Percentiles rank a stretch among this genome's conserved stretches.
Conservation (phyloP, 768 basidiomycete genomes). For the Psilocybe sp. region DNA sequence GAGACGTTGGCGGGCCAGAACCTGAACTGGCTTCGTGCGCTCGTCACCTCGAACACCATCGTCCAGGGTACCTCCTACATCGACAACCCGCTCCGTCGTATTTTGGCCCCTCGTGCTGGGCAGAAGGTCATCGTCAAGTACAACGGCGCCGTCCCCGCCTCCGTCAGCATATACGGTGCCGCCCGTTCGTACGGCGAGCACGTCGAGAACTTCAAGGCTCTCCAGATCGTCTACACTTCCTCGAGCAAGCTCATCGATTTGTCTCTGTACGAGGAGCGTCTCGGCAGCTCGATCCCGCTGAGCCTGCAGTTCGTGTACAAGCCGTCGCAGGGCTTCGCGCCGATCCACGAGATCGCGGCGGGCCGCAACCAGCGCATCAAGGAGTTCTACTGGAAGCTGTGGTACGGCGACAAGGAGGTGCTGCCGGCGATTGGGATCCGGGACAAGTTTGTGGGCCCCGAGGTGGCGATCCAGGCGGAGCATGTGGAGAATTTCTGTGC, state of each 20-base stretch:
- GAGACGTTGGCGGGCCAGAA: slow-evolving; percentile 79
- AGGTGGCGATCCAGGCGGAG: slow-evolving; percentile 73
- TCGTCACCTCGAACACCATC: slow-evolving; percentile 76
- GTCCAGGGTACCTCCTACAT: slow-evolving; percentile 86
- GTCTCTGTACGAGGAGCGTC: slow-evolving; percentile 82
- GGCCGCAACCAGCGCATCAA: slow-evolving; percentile 90
- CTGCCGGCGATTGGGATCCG: slow-evolving; percentile 79
- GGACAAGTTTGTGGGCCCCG: slow-evolving; percentile 83
- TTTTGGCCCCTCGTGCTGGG: slow-evolving; percentile 76
- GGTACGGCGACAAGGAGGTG: slow-evolving; percentile 86
- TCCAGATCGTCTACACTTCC: slow-evolving; percentile 64
- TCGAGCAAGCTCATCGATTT: slow-evolving; percentile 60
- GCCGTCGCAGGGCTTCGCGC: slow-evolving; percentile 84
- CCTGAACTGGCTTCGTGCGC: slow-evolving; percentile 83
- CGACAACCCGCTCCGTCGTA: slow-evolving; percentile 84
- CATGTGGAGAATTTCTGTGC: slow-evolving; percentile 88
- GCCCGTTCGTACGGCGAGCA: slow-evolving; percentile 80
- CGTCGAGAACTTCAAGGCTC: slow-evolving; percentile 74
- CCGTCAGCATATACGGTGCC: slow-evolving; percentile 69
- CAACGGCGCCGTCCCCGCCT: slow-evolving; percentile 44
- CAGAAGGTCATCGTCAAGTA: slow-evolving; percentile 73
- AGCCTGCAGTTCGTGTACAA: slow-evolving; percentile 81
- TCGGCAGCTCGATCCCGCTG: slow-evolving; percentile 73
- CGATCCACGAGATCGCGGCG: slow-evolving; percentile 86
- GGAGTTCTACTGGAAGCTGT: slow-evolving; percentile 97